These are phyloP conservation scores for Penicillium malachiteum DNA, from an alignment of 495 filamentous ascomycete species.

Conservation along the genomic window DNA sequence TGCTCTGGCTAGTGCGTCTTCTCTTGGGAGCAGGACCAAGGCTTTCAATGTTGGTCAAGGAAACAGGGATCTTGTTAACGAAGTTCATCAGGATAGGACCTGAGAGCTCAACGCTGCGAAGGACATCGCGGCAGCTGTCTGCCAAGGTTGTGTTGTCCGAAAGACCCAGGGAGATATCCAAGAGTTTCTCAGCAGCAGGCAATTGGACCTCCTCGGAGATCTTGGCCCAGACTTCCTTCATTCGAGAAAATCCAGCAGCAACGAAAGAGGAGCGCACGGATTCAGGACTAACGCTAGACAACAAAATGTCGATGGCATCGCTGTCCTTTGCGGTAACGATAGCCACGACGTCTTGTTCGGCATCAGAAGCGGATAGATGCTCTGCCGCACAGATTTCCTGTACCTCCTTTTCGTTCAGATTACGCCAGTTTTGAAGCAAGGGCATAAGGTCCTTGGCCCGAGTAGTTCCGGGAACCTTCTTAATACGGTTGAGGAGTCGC, in stretches of 20 bases:
- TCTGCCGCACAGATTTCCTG: conserved; percentile 51
- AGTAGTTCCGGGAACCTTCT: conserved; percentile 63
- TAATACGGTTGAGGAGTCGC: conserved; percentile 64
- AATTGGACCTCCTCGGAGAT: conserved; percentile 64
- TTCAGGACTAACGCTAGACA: conserved; percentile 47
- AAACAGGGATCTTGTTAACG: conserved; percentile 65
- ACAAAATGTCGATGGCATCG: conserved; percentile 62
- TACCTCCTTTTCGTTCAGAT: conserved; percentile 43
- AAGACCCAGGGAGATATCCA: conserved; percentile 48
- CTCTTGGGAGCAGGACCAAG: conserved; percentile 69
- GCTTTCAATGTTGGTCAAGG: conserved; percentile 59
- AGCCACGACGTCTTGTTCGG: conserved; percentile 59
- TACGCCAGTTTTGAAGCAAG: conserved; percentile 63
- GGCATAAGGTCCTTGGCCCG: conserved; percentile 71
- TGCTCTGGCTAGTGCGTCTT: conserved; percentile 68
- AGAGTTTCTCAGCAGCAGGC: conserved; percentile 57
- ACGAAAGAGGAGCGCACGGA: conserved; percentile 51
- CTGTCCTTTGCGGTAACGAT: conserved; percentile 66
- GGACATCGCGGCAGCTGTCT: conserved; percentile 60
- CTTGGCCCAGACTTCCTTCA: conserved; percentile 67
- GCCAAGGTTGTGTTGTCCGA: conserved; percentile 34
- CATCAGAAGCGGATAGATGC: conserved; percentile 54
- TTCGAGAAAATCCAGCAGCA: conserved; percentile 59
- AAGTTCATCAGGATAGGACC: conserved; percentile 68
- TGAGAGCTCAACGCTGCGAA: conserved; percentile 66